phyloP scores from a whole-genome alignment of 495 filamentous ascomycete species.

The Aspergillus wentii region DNA sequence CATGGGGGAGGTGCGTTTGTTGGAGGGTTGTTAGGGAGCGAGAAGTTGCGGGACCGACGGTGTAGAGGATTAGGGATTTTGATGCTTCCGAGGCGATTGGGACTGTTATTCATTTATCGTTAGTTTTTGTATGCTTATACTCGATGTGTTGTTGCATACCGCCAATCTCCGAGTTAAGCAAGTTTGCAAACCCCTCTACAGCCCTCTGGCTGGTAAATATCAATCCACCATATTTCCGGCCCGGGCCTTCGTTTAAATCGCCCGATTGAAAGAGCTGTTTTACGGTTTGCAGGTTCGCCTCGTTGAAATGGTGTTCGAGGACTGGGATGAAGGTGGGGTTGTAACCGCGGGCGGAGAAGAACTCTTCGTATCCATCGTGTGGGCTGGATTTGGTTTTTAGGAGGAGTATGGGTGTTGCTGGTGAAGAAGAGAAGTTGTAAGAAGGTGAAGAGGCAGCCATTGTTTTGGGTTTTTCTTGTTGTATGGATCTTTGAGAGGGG shows the following conservation, averaged over 20 bases:
- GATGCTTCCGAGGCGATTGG: slow-evolving; percentile 31
- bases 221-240: slow-evolving; percentile 65
- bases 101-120: slow-evolving; percentile 1
- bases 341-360: slow-evolving; percentile 50
- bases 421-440: no score
- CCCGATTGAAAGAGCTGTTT: slow-evolving; percentile 32
- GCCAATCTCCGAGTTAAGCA: slow-evolving; percentile 47
- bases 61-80: slow-evolving; percentile 65
- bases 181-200: slow-evolving; percentile 73
- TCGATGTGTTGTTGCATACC: slow-evolving; percentile 31
- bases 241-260: slow-evolving; percentile 14
- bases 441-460: no score
- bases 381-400: slow-evolving; percentile 84
- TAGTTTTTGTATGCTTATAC: slow-evolving; percentile 23
- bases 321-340: slow-evolving; percentile 75
- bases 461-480: slow-evolving; percentile 1
- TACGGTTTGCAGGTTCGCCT: slow-evolving; percentile 40
- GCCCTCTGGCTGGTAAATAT: slow-evolving; percentile 94
- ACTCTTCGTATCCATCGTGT: slow-evolving; percentile 72
- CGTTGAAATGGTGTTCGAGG: slow-evolving; percentile 64
- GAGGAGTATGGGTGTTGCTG: slow-evolving; percentile 52
- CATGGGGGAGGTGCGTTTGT: slow-evolving; percentile 30
- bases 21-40: slow-evolving; percentile 60
- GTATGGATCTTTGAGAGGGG: no score
- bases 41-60: slow-evolving; percentile 88